These are phyloP conservation scores for Phytopythium oedochilum DNA, from an alignment of 352 stramenopile species.

Conservation along the genomic window DNA sequence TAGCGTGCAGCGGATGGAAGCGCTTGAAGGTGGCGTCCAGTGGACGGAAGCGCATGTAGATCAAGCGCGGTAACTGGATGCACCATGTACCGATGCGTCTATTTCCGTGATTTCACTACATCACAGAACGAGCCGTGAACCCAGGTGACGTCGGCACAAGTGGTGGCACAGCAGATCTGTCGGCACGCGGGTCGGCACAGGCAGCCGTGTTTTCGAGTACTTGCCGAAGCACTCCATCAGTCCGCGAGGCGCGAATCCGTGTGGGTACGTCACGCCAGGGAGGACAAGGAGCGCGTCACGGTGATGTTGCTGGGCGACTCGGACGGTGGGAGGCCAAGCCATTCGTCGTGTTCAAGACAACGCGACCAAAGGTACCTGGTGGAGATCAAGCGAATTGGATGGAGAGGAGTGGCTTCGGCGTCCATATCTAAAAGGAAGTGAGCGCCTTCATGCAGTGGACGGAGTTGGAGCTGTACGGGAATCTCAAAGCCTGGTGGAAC, in stretches of 20 bases:
- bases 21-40: too few species aligned
- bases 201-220: constrained; percentile 17
- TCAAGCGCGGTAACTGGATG: too few species aligned
- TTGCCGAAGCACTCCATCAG: constrained; percentile 8
- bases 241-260: constrained; percentile 7
- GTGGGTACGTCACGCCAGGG: constrained; percentile 5
- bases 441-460: background rate
- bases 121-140: too few species aligned
- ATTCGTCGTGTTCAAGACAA: constrained; percentile 1
- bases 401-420: background rate
- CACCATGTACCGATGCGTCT: too few species aligned
- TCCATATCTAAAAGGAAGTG: background rate
- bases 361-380: background rate
- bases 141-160: too few species aligned
- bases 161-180: too few species aligned
- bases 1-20: too few species aligned
- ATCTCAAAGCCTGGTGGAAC: constrained; percentile 10
- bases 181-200: too few species aligned
- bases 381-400: background rate
- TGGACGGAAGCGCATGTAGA: too few species aligned
- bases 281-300: constrained; percentile 9
- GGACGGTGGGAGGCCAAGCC: background rate
- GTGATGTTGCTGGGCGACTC: constrained; percentile 8
- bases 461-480: background rate
- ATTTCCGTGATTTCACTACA: too few species aligned